A percentile compares a stretch with the other conserved stretches of the same genome.
Conservation (phyloP, 2,329 filamentous ascomycete species). For the Fusarium guadeloupense region DNA sequence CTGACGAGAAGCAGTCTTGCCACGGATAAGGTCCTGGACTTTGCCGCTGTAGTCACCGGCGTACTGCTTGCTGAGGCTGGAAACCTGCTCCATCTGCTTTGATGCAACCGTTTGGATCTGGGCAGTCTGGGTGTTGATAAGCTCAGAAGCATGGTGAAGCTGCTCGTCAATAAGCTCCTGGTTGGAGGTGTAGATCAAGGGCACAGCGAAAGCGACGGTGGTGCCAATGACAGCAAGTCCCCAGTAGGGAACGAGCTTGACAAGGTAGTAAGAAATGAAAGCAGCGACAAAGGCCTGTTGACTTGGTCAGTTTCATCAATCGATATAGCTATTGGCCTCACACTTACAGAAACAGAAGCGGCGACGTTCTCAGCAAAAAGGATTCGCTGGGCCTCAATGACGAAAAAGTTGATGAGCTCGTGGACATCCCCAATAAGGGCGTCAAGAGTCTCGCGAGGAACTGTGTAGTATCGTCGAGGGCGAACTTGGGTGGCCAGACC, state of each 20-base stretch:
- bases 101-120: conserved; percentile 69
- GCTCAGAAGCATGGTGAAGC: conserved; percentile 64
- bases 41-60: conserved; percentile 74
- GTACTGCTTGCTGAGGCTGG: conserved; percentile 72
- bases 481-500: conserved; percentile 73
- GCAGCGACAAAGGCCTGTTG: conserved; percentile 65
- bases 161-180: conserved; percentile 74
- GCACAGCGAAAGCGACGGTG: conserved; percentile 68
- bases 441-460: conserved; percentile 70
- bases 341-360: conserved; percentile 67
- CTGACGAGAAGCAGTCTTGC: conserved; percentile 56
- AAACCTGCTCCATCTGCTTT: conserved; percentile 71
- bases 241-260: conserved; percentile 77
- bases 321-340: conserved; percentile 19
- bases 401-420: conserved; percentile 76
- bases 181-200: conserved; percentile 73
- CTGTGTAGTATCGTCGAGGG: conserved; percentile 73
- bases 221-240: conserved; percentile 69
- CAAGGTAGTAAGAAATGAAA: conserved; percentile 73
- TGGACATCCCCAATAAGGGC: conserved; percentile 69
- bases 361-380: conserved; percentile 73
- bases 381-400: conserved; percentile 75
- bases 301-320: conserved; percentile 23
- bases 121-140: conserved; percentile 69
- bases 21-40: conserved; percentile 70